Evolutionary conservation across 208 protist genomes (phyloP).

Genomic region (Wallacemonas sp.): DNA sequence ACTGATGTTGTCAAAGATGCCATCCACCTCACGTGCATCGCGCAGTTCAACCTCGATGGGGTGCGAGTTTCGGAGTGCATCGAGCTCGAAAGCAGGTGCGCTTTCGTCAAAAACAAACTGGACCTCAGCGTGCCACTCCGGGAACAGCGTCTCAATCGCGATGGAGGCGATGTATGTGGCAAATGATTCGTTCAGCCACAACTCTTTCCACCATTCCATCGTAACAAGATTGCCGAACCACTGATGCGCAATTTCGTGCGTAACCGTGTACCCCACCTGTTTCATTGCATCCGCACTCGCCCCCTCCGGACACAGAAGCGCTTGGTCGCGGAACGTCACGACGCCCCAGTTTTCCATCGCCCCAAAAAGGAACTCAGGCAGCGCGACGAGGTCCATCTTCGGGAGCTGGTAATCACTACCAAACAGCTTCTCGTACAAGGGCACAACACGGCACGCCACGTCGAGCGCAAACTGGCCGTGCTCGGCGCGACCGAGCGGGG

Average conservation of each 20-base stretch:
- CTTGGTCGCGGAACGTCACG: constrained; percentile 94
- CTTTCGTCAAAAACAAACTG: constrained; percentile 79
- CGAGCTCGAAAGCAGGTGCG: constrained; percentile 73
- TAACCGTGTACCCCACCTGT: constrained; percentile 80
- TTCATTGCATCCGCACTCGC: constrained; percentile 46
- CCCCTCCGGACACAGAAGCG: constrained; percentile 59
- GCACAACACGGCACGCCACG: constrained; percentile 62
- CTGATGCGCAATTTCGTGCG: constrained; percentile 96
- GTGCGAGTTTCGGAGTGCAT: constrained; percentile 85
- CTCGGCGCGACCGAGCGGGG: constrained; percentile 39
- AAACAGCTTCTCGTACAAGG: constrained; percentile 87
- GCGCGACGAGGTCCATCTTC: constrained; percentile 96
- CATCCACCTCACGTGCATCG: constrained; percentile 87
- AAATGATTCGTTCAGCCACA: constrained; percentile 99
- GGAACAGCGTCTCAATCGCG: constrained; percentile 72
- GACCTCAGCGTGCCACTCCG: constrained; percentile 75
- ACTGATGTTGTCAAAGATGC: constrained; percentile 94
- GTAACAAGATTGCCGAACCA: constrained; percentile 99
- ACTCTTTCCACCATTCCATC: constrained; percentile 97
- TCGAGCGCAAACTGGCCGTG: constrained; percentile 78
- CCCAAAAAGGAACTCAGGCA: constrained; percentile 93
- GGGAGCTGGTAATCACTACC: constrained; percentile 86
- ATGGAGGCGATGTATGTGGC: constrained; percentile 89
- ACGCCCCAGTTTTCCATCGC: constrained; percentile 99
- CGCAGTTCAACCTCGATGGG: constrained; percentile 89